Evolutionary conservation across 805 yeast genomes (phyloP).

Genomic region (Yarrowia sp.): DNA sequence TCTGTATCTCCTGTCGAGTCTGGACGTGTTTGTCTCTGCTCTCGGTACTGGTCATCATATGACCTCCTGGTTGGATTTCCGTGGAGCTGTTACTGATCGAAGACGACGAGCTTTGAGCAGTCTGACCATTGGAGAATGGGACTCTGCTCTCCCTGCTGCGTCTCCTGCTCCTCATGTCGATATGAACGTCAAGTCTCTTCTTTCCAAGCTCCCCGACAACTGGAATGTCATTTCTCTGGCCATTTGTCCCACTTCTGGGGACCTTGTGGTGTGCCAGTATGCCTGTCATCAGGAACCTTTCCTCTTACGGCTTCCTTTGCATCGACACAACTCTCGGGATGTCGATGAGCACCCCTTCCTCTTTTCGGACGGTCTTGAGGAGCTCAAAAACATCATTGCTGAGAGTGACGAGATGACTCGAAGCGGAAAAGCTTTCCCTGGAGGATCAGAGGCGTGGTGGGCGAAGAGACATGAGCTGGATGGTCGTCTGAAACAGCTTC

Average conservation of each 20-base stretch:
- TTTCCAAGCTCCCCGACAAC: slow-evolving; percentile 40
- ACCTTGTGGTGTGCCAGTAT: slow-evolving; percentile 53
- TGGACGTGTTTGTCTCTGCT: slow-evolving; percentile 12
- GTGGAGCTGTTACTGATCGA: neutral
- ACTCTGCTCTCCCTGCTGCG: no score
- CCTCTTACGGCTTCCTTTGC: slow-evolving; percentile 58
- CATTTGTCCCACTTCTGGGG: slow-evolving; percentile 55
- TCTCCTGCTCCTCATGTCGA: neutral
- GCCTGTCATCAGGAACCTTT: slow-evolving; percentile 44
- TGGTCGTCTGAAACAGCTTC: slow-evolving; percentile 49
- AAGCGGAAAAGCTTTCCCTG: slow-evolving; percentile 52
- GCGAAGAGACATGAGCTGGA: slow-evolving; percentile 61
- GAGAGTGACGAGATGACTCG: slow-evolving; percentile 64
- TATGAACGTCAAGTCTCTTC: neutral
- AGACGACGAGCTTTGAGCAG: neutral
- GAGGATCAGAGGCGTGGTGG: slow-evolving; percentile 79
- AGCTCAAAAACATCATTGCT: slow-evolving; percentile 52
- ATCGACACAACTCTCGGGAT: slow-evolving; percentile 48
- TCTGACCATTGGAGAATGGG: neutral
- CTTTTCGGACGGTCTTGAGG: slow-evolving; percentile 48
- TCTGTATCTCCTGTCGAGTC: neutral
- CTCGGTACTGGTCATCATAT: neutral
- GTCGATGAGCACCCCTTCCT: slow-evolving; percentile 45
- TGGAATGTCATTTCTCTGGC: slow-evolving; percentile 67
- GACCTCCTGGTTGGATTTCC: neutral